Conservation (phyloP, 768 basidiomycete species). For the Termitomyces sp. region DNA sequence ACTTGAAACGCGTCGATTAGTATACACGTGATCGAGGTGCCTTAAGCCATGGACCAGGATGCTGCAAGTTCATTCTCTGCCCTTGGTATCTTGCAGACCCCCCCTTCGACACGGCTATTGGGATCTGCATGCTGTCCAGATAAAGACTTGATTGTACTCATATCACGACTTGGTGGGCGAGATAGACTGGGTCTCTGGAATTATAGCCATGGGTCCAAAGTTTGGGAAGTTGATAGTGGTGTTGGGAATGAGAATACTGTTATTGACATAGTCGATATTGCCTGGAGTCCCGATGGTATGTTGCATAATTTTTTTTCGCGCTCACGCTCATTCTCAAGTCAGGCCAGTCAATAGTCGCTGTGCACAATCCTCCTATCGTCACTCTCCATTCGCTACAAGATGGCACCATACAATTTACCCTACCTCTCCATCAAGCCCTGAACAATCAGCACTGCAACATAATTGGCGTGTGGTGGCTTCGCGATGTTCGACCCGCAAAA, state of each 20-base stretch:
- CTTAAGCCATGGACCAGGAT: neutral
- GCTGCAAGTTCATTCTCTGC: conserved; percentile 44
- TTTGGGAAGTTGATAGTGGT: conserved; percentile 76
- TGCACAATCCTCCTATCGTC: conserved; percentile 62
- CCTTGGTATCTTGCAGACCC: conserved; percentile 51
- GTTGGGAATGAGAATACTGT: conserved; percentile 30
- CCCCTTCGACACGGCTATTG: conserved; percentile 52
- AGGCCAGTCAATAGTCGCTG: conserved; percentile 70
- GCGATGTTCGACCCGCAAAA: conserved; percentile 34
- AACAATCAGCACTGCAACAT: conserved; percentile 23
- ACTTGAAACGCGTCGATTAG: neutral
- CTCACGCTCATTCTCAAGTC: conserved; percentile 8
- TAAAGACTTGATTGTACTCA: conserved; percentile 69
- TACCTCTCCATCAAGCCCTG: conserved; percentile 29
- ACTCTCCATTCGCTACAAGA: conserved; percentile 77
- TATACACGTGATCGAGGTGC: neutral
- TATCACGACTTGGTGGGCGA: conserved; percentile 60
- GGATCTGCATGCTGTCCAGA: conserved; percentile 75
- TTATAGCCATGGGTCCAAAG: conserved; percentile 63
- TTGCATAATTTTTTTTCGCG: neutral
- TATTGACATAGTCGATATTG: conserved; percentile 51
- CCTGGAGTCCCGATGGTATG: conserved; percentile 83
- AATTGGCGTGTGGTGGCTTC: conserved; percentile 71
- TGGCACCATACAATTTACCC: conserved; percentile 48
- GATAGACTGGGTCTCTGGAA: conserved; percentile 79